phyloP scores from a whole-genome alignment of 176 grass and related monocot species.

The Carex myosuroides region DNA sequence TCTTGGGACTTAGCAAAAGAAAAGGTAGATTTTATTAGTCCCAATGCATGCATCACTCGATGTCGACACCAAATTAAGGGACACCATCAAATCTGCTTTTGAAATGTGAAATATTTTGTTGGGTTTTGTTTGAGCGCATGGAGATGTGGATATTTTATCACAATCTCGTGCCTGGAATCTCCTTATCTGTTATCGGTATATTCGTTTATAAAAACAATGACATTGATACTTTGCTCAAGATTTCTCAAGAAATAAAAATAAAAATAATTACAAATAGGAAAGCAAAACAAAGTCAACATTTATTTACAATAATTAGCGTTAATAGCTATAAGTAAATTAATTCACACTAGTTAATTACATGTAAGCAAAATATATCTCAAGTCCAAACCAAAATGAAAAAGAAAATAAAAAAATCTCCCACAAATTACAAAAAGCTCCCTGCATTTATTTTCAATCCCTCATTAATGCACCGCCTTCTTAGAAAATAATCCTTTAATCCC shows the following conservation, averaged over 20 bases:
- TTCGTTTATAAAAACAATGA: not conserved
- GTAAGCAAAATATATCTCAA: conserved; percentile 15
- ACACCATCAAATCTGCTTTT: conserved; percentile 20
- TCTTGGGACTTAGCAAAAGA: conserved; percentile 22
- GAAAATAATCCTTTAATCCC: conserved; percentile 59
- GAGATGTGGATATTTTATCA: not conserved
- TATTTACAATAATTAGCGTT: conserved; percentile 4
- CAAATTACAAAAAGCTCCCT: conserved; percentile 1
- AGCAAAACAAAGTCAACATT: not conserved
- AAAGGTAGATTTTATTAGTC: conserved; percentile 24
- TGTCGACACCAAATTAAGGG: not conserved
- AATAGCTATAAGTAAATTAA: conserved; percentile 18
- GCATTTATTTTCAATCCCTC: not conserved
- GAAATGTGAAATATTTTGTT: too few relatives aligned
- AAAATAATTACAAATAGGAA: not conserved
- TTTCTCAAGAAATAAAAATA: not conserved
- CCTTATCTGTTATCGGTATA: not conserved
- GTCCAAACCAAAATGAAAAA: not conserved
- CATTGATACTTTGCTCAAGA: not conserved
- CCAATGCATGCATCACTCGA: conserved; percentile 6
- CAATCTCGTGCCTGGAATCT: not conserved
- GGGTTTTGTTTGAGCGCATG: not conserved
- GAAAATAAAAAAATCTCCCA: not conserved
- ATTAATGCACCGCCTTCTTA: conserved; percentile 73
- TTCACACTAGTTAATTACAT: conserved; percentile 25